These are phyloP conservation scores for Cladophialophora chaetospira DNA, from an alignment of 2,329 filamentous ascomycete genomes.

Conservation along the genomic window DNA sequence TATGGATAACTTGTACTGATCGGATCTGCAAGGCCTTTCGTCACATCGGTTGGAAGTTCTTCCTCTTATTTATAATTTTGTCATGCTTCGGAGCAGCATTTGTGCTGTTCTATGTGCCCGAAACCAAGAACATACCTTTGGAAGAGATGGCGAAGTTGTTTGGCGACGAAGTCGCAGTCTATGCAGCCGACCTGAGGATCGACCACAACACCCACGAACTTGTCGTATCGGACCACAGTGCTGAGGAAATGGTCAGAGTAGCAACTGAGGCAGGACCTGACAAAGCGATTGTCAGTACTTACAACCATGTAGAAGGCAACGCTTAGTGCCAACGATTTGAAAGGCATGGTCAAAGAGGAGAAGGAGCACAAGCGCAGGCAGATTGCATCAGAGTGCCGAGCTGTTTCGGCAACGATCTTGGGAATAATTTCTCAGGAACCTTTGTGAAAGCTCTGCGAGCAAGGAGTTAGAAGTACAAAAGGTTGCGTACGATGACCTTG, in stretches of 20 bases:
- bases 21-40: constrained; percentile 31
- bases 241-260: background rate
- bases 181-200: constrained; percentile 5
- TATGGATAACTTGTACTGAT: background rate
- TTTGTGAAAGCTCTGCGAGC: no score
- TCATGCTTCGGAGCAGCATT: background rate
- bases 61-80: constrained; percentile 32
- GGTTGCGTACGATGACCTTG: no score
- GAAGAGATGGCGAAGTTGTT: constrained; percentile 42
- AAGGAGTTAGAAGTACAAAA: no score
- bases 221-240: constrained; percentile 5
- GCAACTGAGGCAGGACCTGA: constrained; percentile 37
- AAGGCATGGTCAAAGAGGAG: no score
- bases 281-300: no score
- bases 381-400: no score
- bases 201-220: constrained; percentile 13
- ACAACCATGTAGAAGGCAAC: no score
- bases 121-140: constrained; percentile 38
- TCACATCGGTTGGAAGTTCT: constrained; percentile 39
- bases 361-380: no score
- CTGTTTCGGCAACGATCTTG: no score
- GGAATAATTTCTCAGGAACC: no score
- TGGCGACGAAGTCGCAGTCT: constrained; percentile 18
- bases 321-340: no score
- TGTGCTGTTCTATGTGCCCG: constrained; percentile 24